Percentiles rank a stretch among this genome's conserved stretches.
Conservation (phyloP, 495 filamentous ascomycete genomes). For the Penicillium fimorum region DNA sequence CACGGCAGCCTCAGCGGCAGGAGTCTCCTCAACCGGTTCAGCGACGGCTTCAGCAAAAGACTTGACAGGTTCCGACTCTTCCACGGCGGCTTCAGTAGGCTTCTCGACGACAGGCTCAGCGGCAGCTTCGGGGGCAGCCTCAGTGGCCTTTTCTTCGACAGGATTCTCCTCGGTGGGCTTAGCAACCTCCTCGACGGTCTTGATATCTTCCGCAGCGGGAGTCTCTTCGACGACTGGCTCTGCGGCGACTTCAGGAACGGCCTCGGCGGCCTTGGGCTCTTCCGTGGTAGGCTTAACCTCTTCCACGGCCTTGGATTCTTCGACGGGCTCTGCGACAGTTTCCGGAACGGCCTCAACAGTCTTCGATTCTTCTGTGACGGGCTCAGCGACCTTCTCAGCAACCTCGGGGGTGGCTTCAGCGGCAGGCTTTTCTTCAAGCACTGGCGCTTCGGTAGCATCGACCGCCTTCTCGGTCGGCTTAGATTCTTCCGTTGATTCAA, state of each 20-base stretch:
- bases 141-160: conserved; percentile 1
- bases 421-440: conserved; percentile 9
- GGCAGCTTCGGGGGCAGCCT: conserved; percentile 6
- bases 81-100: conserved; percentile 7
- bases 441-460: neutral
- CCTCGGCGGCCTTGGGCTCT: conserved; percentile 18
- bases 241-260: conserved; percentile 8
- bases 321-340: conserved; percentile 7
- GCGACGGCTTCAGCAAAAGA: neutral
- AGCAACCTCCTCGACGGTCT: conserved; percentile 10
- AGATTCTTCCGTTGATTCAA: conserved; percentile 8
- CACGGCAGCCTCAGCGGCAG: conserved; percentile 13
- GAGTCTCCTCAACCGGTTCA: conserved; percentile 6
- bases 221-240: conserved; percentile 8
- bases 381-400: neutral
- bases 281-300: conserved; percentile 12
- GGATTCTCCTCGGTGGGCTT: neutral
- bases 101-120: conserved; percentile 14
- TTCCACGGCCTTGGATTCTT: conserved; percentile 7
- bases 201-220: conserved; percentile 16
- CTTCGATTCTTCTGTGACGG: neutral
- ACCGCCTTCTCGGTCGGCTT: conserved; percentile 7
- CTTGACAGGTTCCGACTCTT: neutral
- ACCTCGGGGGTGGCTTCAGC: conserved; percentile 4
- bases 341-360: conserved; percentile 12